Evolutionary conservation across 495 filamentous ascomycete genomes (phyloP).

Genomic region (Xylaria sp.): DNA sequence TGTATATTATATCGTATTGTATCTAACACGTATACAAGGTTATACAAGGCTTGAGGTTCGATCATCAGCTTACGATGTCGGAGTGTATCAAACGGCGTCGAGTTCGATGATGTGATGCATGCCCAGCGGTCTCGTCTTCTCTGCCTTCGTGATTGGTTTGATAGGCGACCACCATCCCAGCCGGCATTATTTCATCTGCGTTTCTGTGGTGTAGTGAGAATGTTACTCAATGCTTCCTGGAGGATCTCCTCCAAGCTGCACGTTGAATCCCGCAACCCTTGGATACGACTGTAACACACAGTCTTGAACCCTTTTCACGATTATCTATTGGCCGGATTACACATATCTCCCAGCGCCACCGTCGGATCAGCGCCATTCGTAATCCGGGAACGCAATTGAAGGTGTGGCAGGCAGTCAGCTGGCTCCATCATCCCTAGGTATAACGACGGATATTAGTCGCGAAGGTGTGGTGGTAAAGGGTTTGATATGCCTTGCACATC

Average conservation of each 20-base stretch:
- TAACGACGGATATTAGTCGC: neutral
- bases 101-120: constrained; percentile 1
- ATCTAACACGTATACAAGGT: neutral
- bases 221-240: neutral
- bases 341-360: constrained; percentile 11
- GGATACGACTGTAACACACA: neutral
- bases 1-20: no score
- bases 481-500: constrained; percentile 15
- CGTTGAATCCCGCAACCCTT: constrained; percentile 8
- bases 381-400: neutral
- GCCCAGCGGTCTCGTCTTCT: neutral
- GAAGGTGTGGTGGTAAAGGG: constrained; percentile 4
- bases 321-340: neutral
- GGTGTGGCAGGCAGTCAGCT: constrained; percentile 16
- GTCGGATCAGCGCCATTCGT: constrained; percentile 16
- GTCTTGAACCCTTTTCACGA: neutral
- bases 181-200: constrained; percentile 13
- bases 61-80: neutral
- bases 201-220: neutral
- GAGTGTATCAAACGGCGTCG: neutral
- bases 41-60: neutral
- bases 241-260: constrained; percentile 16
- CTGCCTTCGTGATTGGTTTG: neutral
- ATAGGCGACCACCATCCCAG: neutral
- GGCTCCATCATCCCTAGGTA: neutral